Conservation (phyloP, 139 green algal genomes). For the Spirogloea muscicola region DNA sequence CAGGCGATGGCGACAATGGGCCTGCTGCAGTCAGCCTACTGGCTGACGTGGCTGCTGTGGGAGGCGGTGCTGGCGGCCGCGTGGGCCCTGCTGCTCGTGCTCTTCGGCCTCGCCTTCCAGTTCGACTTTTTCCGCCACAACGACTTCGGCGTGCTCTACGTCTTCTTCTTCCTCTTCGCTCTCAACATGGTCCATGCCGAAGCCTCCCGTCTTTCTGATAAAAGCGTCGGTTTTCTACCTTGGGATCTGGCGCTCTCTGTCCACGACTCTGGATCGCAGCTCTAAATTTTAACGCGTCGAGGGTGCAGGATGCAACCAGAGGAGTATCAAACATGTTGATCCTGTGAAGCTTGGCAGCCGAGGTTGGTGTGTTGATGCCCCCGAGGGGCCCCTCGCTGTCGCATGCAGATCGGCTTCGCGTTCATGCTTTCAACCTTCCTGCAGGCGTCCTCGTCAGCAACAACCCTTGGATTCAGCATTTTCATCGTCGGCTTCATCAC, state of each 20-base stretch:
- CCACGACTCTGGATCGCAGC: neutral
- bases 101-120: slow-evolving; percentile 79
- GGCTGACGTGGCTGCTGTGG: slow-evolving; percentile 72
- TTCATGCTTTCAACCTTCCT: slow-evolving; percentile 75
- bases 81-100: slow-evolving; percentile 62
- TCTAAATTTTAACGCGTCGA: neutral
- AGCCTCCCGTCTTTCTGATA: too few relatives aligned
- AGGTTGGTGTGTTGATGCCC: neutral
- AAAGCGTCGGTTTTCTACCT: neutral
- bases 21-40: slow-evolving; percentile 82
- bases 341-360: neutral
- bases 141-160: slow-evolving; percentile 73
- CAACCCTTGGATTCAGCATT: slow-evolving; percentile 84
- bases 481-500: slow-evolving; percentile 84
- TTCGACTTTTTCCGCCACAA: slow-evolving; percentile 90
- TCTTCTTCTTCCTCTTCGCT: slow-evolving; percentile 88
- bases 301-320: too few relatives aligned
- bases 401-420: slow-evolving; percentile 49
- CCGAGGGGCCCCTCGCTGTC: neutral
- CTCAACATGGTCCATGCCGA: slow-evolving; percentile 52
- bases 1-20: slow-evolving; percentile 79
- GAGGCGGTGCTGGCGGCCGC: slow-evolving; percentile 44
- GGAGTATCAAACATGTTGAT: neutral
- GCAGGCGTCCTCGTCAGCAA: slow-evolving; percentile 52
- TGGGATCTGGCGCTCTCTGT: neutral